phyloP scores from a whole-genome alignment of 2,329 filamentous ascomycete species.

The Raffaelea deltoideospora region DNA sequence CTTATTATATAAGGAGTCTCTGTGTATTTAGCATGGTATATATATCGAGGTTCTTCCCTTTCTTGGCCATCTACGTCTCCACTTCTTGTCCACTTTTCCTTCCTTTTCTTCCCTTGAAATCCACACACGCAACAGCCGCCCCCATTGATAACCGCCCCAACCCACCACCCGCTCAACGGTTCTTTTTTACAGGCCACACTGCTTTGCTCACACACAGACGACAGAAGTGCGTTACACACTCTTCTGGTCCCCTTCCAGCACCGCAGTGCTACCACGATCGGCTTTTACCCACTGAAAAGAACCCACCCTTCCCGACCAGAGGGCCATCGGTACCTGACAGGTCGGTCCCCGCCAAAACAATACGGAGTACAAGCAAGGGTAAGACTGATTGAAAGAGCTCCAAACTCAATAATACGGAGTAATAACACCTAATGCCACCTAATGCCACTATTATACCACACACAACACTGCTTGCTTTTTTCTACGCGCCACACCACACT shows the following conservation, averaged over 20 bases:
- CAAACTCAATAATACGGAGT: no score
- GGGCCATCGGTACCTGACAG: constrained; percentile 10
- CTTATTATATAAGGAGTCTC: no score
- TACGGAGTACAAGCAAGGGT: neutral
- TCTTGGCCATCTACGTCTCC: constrained; percentile 5
- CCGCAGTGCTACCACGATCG: constrained; percentile 7
- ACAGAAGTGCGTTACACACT: no score
- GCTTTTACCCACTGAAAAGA: constrained; percentile 7
- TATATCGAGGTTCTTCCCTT: constrained; percentile 5
- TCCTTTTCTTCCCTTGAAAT: constrained; percentile 2
- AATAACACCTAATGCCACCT: no score
- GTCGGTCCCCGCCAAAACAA: constrained; percentile 3
- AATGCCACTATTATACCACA: no score
- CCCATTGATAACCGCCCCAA: constrained; percentile 5
- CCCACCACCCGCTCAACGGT: constrained; percentile 3
- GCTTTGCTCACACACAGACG: constrained; percentile 4
- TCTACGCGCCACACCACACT: no score
- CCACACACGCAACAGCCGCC: constrained; percentile 4
- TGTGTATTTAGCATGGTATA: constrained; percentile 2
- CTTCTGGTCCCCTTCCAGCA: neutral
- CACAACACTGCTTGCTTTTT: no score
- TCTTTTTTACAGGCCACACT: no score
- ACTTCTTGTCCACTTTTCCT: constrained; percentile 9
- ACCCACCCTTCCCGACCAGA: constrained; percentile 9
- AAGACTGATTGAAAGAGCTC: neutral